Evolutionary conservation across 1,139 yeast species (phyloP), one percentile per base, ranked within the genome.

Genomic region (Geotrichum citri-aurantii): DNA sequence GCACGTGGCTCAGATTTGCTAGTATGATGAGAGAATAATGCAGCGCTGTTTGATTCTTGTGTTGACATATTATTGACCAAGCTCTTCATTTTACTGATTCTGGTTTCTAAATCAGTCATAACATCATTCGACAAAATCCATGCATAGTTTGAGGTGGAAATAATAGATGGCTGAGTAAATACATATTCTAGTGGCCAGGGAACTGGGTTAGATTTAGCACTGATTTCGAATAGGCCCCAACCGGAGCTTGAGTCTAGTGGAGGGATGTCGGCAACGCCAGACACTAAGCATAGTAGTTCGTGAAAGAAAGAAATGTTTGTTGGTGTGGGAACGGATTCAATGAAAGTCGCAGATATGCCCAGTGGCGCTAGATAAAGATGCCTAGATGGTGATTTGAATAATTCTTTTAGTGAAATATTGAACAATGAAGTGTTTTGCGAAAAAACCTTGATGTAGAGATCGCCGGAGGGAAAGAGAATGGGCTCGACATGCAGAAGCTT

Each of bases 291-390:
- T 1, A 82, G 69, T 11, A 84, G 75, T 40, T 76, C 74, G 14
- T 81, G 65, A 8, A 88, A 71, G 26, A 75, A 75, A 4, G 78
- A 80, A 14, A 77, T 72, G 65, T 83, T 83, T 47, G 78, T 73
- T 0, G 89, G 88, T 1, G 83, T 78, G 6, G 77, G 66, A 26
- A 78, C 75, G 2, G 71, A 65, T 6, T 79, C 77, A 42, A 84
- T 82, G 58, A 85, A 73, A 63, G 82, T 84, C 57, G 89, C 88
- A 57, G 91, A 73, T 19, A 86, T 83, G 0, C 92, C 95, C 12
- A 91, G 83, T 0, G 96, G 96, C 5, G 86, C 81, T 55, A 88
- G 68, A 65, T 86, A 86, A 0, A 88, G 72, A 7, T 82, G 86
- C 66, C 77, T 80, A 48, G 69, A 68, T 19, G 69, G 61, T 27